Evolutionary conservation across 768 basidiomycete genomes (phyloP).

Genomic region (Xerocomellus intermedius): DNA sequence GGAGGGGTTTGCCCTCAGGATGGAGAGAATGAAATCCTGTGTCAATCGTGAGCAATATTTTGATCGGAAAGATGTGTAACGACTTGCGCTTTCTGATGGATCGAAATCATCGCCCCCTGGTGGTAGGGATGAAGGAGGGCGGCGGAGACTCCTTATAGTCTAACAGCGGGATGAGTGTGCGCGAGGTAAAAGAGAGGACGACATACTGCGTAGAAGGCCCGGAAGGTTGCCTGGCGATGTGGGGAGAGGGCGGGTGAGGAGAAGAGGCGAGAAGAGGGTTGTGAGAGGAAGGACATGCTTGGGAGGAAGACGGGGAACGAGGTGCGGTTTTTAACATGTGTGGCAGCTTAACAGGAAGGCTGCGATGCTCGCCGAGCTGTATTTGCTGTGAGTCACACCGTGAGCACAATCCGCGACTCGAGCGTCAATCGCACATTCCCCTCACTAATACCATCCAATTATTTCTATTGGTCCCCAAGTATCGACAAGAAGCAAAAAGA

Average conservation of each 20-base stretch:
- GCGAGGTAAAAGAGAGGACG: not conserved
- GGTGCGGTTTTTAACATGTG: slow-evolving; percentile 24
- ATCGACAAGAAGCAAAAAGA: not conserved
- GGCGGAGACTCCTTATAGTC: slow-evolving; percentile 34
- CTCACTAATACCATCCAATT: not conserved
- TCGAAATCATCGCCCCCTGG: slow-evolving; percentile 27
- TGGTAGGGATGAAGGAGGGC: slow-evolving; percentile 5
- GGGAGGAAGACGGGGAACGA: not conserved
- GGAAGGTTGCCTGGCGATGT: slow-evolving; percentile 42
- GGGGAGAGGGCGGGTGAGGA: slow-evolving; percentile 18
- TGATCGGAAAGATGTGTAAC: not conserved
- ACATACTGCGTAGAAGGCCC: slow-evolving; percentile 58
- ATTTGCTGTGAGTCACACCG: slow-evolving; percentile 20
- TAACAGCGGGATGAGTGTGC: slow-evolving; percentile 23
- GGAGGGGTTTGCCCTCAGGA: slow-evolving; percentile 91
- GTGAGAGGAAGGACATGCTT: slow-evolving; percentile 25
- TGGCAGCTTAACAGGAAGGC: slow-evolving; percentile 13
- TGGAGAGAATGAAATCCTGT: slow-evolving; percentile 95
- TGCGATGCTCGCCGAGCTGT: slow-evolving; percentile 19
- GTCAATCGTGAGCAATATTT: slow-evolving; percentile 8
- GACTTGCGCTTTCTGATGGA: slow-evolving; percentile 50
- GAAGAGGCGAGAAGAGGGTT: slow-evolving; percentile 20
- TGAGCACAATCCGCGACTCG: slow-evolving; percentile 28
- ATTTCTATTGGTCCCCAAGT: not conserved
- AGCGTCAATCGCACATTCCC: slow-evolving; percentile 18